Base-by-base conservation (phyloP, 352 stramenopile species). In the Thalassiosira hispida region DNA sequence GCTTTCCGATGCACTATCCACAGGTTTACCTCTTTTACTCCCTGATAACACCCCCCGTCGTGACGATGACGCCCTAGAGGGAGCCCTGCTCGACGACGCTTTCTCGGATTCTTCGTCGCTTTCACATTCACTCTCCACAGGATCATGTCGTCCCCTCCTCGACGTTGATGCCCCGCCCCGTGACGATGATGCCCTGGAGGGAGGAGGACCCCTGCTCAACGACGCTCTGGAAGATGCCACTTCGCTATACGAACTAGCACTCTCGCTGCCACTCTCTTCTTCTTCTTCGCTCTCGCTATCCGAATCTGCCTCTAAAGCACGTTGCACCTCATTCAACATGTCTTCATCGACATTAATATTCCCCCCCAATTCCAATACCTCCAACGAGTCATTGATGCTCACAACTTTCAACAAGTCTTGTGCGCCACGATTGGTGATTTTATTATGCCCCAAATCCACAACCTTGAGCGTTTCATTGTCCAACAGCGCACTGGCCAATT, bases 361-460 rank as follows among this genome's bases (percentile, higher is more conserved):
- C 25, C 56, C 56, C 2, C 35, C 56, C 25, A 65, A 29, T 9
- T 31, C 56, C 14, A 65, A 29, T 16, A 16, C 23, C 56, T 47
- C 29, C 20, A 57, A 33, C 56, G 56, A 33, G 18, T 65, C 56
- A 51, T 65, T 65, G 18, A 46, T 51, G 6, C n/a, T n/a, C 16
- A 72, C 27, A 29, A 62, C 23, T 16, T 46, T 79, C 1, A 65
- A 29, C n/a, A 65, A 29, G 12, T 65, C 56, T 14, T 46, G 31
- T 9, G 49, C 71, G 2, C 71, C 71, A 20, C 55, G 55, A 31
- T 68, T 69, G 9, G 46, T 63, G 42, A 79, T 73, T 23, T 31
- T 62, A 55, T 79, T 79, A 38, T 69, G 40, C 14, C 71, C 61
- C 20, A 79, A 49, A 55, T 79, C 71, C 18, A 79, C 51, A 0